phyloP scores from a whole-genome alignment of 257 asterid species.

The Solanum chilense region DNA sequence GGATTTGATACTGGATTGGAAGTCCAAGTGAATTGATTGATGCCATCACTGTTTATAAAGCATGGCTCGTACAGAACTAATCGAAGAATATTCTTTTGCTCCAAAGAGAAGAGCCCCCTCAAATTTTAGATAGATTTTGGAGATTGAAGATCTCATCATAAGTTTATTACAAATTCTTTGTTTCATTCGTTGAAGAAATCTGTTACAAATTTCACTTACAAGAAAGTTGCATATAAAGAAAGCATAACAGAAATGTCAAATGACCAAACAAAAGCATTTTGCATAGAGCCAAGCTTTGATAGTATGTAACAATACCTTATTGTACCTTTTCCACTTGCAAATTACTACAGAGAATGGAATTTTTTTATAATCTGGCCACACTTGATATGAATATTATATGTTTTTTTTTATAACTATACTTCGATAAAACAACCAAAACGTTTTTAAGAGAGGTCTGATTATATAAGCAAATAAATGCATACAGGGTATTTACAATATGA shows the following conservation, averaged over 20 bases:
- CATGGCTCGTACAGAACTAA: neutral
- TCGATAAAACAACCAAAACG: neutral
- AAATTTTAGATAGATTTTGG: neutral
- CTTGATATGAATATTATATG: neutral
- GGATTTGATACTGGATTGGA: constrained; percentile 33
- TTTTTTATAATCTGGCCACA: neutral
- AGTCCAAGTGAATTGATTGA: neutral
- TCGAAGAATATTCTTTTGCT: neutral
- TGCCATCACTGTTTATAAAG: neutral
- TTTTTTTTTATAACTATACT: neutral
- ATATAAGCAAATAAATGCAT: neutral
- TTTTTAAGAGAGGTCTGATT: neutral
- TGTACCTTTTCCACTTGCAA: neutral
- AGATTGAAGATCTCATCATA: neutral
- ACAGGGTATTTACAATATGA: neutral
- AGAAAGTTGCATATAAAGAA: neutral
- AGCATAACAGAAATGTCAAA: neutral
- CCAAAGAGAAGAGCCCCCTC: neutral
- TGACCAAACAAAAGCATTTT: neutral
- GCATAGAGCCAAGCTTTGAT: neutral
- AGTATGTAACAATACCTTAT: neutral
- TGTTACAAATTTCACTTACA: neutral
- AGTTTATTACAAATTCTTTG: neutral
- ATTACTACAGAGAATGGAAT: neutral
- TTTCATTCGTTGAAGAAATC: neutral